phyloP scores from a whole-genome alignment of 2,329 filamentous ascomycete genomes.

The Alternaria consortialis region DNA sequence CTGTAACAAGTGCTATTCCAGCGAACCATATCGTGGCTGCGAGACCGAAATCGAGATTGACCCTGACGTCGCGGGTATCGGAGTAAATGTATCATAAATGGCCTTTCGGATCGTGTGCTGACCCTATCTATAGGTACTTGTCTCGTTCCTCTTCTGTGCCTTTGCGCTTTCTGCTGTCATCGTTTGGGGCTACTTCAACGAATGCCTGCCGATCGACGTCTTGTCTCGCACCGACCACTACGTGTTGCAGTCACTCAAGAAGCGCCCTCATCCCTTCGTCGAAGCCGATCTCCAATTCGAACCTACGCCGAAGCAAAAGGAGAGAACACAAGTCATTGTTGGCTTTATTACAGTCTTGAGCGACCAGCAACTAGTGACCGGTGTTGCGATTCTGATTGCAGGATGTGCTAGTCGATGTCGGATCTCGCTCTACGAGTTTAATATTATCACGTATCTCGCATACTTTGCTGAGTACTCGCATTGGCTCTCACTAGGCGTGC shows the following conservation, averaged over 20 bases:
- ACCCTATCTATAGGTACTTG: neutral
- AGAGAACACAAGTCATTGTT: neutral
- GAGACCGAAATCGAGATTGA: neutral
- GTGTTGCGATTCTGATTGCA: slow-evolving; percentile 15
- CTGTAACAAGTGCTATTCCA: slow-evolving; percentile 13
- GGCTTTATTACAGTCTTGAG: slow-evolving; percentile 6
- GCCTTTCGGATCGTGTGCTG: neutral
- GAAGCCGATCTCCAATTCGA: neutral
- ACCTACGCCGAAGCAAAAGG: neutral
- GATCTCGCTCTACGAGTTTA: slow-evolving; percentile 11
- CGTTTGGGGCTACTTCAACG: neutral
- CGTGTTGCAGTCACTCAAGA: neutral
- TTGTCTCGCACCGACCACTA: neutral
- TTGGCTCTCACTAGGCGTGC: neutral
- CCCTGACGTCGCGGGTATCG: neutral
- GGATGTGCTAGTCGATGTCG: slow-evolving; percentile 10
- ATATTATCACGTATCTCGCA: slow-evolving; percentile 10
- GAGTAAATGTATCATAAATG: neutral
- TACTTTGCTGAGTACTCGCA: slow-evolving; percentile 13
- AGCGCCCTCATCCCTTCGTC: neutral
- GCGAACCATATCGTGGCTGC: neutral
- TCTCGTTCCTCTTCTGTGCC: neutral
- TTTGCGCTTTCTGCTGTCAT: neutral
- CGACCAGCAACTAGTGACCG: slow-evolving; percentile 20
- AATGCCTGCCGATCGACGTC: neutral